Evolutionary conservation across 768 basidiomycete genomes (phyloP).

Genomic region (Xerocomus brunneocitrinus): DNA sequence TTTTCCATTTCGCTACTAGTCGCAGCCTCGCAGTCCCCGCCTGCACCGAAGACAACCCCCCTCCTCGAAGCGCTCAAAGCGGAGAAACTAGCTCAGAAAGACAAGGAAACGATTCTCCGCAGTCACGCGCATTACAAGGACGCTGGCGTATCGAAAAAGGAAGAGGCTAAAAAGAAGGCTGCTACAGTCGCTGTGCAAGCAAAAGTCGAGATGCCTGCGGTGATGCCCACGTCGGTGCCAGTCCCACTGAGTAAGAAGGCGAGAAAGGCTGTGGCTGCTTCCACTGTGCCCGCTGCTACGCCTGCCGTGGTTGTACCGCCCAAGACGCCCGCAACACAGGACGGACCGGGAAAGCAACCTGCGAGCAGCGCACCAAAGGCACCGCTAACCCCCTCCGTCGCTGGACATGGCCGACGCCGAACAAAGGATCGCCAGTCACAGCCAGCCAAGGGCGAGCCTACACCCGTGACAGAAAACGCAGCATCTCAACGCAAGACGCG

Average conservation of each 20-base stretch:
- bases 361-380: neutral
- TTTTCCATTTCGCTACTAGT: conserved; percentile 30
- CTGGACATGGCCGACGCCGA: neutral
- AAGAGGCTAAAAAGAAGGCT: conserved; percentile 37
- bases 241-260: conserved; percentile 32
- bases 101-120: conserved; percentile 67
- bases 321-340: conserved; percentile 18
- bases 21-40: conserved; percentile 54
- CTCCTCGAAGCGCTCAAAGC: conserved; percentile 91
- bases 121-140: conserved; percentile 74
- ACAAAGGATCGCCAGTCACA: too few species aligned
- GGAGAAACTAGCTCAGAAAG: conserved; percentile 59
- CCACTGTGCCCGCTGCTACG: too few species aligned
- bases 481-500: conserved; percentile 39
- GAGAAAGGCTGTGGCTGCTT: conserved; percentile 18
- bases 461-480: neutral
- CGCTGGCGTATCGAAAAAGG: conserved; percentile 32
- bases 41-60: conserved; percentile 78
- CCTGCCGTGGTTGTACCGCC: conserved; percentile 9
- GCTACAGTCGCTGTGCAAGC: conserved; percentile 2
- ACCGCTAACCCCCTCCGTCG: too few species aligned
- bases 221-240: conserved; percentile 4
- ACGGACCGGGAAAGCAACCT: neutral
- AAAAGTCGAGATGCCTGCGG: conserved; percentile 27
- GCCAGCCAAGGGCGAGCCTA: too few species aligned